Evolutionary conservation across 2,329 filamentous ascomycete species (phyloP).

Genomic region (Aspergillus felis): DNA sequence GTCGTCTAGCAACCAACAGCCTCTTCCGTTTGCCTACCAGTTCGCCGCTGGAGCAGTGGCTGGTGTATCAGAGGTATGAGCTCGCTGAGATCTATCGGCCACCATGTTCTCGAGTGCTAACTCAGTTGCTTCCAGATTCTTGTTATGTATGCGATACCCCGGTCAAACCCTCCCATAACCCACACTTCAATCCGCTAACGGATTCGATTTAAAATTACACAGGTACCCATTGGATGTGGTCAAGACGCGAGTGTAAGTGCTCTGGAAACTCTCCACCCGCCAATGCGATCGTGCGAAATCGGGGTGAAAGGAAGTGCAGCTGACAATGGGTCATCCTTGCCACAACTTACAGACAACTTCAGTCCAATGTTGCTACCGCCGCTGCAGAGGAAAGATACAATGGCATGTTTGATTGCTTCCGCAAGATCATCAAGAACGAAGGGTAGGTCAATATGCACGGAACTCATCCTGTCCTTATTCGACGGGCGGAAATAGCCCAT

Average conservation of each 20-base stretch:
- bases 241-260: slow-evolving; percentile 87
- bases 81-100: not conserved
- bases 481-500: not conserved
- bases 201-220: slow-evolving; percentile 5
- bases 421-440: slow-evolving; percentile 93
- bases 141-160: slow-evolving; percentile 63
- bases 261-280: not conserved
- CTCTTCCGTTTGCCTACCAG: slow-evolving; percentile 89
- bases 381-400: slow-evolving; percentile 79
- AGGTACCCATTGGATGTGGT: slow-evolving; percentile 99
- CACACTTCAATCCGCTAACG: not conserved
- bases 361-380: slow-evolving; percentile 62
- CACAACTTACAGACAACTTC: slow-evolving; percentile 64
- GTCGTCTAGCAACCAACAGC: slow-evolving; percentile 61
- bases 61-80: slow-evolving; percentile 89
- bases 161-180: not conserved
- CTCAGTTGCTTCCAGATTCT: slow-evolving; percentile 61
- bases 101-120: not conserved
- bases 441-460: slow-evolving; percentile 58
- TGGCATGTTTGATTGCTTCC: slow-evolving; percentile 97
- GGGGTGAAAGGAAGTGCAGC: not conserved
- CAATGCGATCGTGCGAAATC: not conserved
- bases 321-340: not conserved
- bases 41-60: slow-evolving; percentile 95
- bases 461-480: not conserved